Evolutionary conservation across 2,329 filamentous ascomycete species (phyloP), one percentile per base, ranked within the genome.

Genomic region (Cadophora gregata): DNA sequence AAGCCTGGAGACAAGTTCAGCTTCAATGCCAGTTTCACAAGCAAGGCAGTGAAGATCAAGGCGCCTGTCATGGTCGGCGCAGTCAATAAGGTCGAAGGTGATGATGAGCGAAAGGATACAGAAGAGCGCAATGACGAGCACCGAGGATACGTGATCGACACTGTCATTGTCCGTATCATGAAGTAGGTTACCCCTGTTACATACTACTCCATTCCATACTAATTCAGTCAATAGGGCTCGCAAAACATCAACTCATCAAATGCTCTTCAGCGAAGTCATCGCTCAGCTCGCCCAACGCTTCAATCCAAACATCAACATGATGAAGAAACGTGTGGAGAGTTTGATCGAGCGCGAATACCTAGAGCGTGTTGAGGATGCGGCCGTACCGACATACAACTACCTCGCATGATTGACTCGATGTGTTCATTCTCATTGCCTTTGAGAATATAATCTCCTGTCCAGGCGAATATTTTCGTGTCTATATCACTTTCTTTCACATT

Each of bases 31-130:
- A 83, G 88, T 16, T 98, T 97, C 79, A 84, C 87, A 58, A 94
- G 92, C 80, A 93, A 93, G 76, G 89, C 91, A 59, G 85, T 96
- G 75, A 93, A 92, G 78, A 93, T 97, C 80, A 97, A 97, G 78
- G 92, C 96, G 24, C 93, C 93, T 25, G 90, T 96, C 5, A 91
- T 97, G 72, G 91, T 84, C 61, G 80, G 88, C 59, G 87, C 89
- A 0, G 86, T 90, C 21, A 96, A 93, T 77, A 96, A 93, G 79
- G 91, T 97, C 0, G 95, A 98, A 79, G 93, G 88, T 62, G 82
- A 86, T 70, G 82, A 86, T 3, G 88, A 91, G 78, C 82, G 88
- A 58, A 88, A 87, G 78, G 87, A 87, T 61, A 95, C 92, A 0
- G 89, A 93, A 77, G 86, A 89, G 73, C 91, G 90, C 82, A 93